Evolutionary conservation across 2,329 filamentous ascomycete species (phyloP), one percentile per base, ranked within the genome.

Genomic region (Hysterium pulicare): DNA sequence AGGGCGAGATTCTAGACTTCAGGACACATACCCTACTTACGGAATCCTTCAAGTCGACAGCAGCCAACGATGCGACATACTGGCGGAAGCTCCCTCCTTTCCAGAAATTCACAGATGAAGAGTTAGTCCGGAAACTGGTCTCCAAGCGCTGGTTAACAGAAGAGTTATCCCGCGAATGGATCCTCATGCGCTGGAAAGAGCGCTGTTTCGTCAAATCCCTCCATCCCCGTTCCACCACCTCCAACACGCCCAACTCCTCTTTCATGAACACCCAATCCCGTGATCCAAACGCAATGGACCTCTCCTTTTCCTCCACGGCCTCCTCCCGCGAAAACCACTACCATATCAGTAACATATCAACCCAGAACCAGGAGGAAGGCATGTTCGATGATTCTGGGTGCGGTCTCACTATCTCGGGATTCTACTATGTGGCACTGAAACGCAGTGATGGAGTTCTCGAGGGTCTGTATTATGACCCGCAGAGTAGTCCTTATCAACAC

Each of bases 1-100:
- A 84, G 68, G 82, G 82, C 41, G 82, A 86, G 57, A 83, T 86
- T 46, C 77, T 86, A 47, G 82, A 86, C 58, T 80, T 76, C 52
- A 59, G 59, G 33, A 69, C 61, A 4, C 67, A 75, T 57, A 72
- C 67, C 36, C 69, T 86, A 50, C 67, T 77, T 38, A 79, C 75
- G 9, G 69, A 73, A 50, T 59, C 59, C 28, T 76, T 76, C 58
- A 67, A 70, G 40, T 67, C 68, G 30, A 69, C 55, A n/a, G 59
- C 70, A 28, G 51, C 60, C 42, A 68, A 69, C 58, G 71, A 76
- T 53, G 67, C 71, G 9, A 62, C 61, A 4, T 75, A 76, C 49
- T 76, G 73, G 73, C 62, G 68, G 16, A 73, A 72, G 50, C 57
- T 76, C 3, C 68, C 69, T 0, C 71, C 71, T 1, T 74, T 75